A percentile compares a stretch with the other conserved stretches of the same genome.
These are phyloP conservation scores for Eucalyptus albens DNA, from an alignment of 345 rosid genomes.

Conservation along the genomic window DNA sequence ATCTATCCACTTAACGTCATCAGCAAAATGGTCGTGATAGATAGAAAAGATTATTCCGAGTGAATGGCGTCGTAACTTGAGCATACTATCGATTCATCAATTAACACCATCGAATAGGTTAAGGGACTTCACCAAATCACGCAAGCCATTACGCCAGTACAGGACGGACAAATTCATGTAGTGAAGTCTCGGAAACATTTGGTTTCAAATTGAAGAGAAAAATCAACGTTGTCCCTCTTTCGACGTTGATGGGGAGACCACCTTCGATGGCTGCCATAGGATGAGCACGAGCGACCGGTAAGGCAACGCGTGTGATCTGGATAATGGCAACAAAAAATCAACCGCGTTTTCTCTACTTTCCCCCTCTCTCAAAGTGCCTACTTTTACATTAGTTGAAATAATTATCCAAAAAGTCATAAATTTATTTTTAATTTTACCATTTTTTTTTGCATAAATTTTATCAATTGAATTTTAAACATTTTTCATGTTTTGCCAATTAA, in stretches of 20 bases:
- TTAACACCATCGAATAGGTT: not conserved
- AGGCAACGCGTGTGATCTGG: no score
- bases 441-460: no score
- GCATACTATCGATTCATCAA: not conserved
- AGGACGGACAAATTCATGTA: not conserved
- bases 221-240: not conserved
- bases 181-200: not conserved
- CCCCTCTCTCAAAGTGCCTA: not conserved
- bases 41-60: no score
- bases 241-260: not conserved
- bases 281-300: no score
- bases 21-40: not conserved
- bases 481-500: no score
- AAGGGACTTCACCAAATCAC: not conserved
- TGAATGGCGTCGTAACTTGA: not conserved
- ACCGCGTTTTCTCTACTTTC: not conserved
- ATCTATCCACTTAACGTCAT: not conserved
- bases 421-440: no score
- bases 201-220: not conserved
- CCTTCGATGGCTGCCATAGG: no score
- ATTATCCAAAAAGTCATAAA: no score
- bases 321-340: no score
- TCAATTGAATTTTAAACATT: no score
- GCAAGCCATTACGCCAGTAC: not conserved
- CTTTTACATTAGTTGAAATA: no score